Evolutionary conservation across 1,284 basidiomycete genomes (phyloP), one percentile per base, ranked within the genome.

Genomic region (Naganishia albida): DNA sequence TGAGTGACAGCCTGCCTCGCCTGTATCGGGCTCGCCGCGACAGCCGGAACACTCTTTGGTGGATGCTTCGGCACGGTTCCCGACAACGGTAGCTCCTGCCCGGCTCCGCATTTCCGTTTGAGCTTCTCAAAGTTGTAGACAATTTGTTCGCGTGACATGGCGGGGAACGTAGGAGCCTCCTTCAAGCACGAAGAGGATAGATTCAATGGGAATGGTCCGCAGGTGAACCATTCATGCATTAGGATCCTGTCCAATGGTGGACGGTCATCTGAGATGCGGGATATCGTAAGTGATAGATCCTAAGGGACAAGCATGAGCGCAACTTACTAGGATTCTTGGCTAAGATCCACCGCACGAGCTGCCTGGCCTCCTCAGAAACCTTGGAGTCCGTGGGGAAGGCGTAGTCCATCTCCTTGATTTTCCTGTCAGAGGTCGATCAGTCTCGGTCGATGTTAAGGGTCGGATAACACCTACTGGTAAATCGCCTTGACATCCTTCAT

Each of bases 401-500:
- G 77, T 98, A 99, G 70, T 91, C 86, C 74, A 96, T 96, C 76
- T 92, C 89, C 34, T 90, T 88, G 77, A 99, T 99, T 64, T 93
- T 89, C 67, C 91, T 92, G 66, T n/a, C 62, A 28, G 50, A 16
- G 15, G 25, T 38, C 16, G 7, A n/a, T 30, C 13, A 48, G 40
- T 46, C 73, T 30, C 75, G 57, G 46, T 50, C 62, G 64, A 34
- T 13, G 16, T 7, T 30, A 6, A 23, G 1, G 34, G 28, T 2
- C 16, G 34, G n/a, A 46, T 52, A 28, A 12, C 6, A 78, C 87
- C 77, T 69, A 89, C 87, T 91, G 88, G 80, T 96, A 94, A 68
- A 96, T 96, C 10, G 87, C 87, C 79, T 96, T 94, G 72, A 98
- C 93, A 62, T 97, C 93, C 77, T 94, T 93, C 10, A 93, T 98